These are phyloP conservation scores for Calonectria pauciramosa DNA, from an alignment of 2,329 filamentous ascomycete species.

Conservation along the genomic window DNA sequence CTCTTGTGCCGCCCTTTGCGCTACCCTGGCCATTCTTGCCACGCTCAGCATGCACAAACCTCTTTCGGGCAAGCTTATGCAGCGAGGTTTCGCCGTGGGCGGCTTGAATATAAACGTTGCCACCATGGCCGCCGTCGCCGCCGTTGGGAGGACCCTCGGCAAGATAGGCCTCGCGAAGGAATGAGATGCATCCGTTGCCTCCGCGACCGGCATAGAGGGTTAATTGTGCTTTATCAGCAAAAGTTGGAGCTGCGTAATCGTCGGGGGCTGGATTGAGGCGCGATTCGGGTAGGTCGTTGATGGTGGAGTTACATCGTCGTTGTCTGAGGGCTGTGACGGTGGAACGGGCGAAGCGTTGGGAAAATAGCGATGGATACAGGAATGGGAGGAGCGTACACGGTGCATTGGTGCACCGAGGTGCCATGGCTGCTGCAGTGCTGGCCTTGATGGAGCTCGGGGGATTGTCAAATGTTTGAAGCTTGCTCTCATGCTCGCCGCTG, in stretches of 20 bases:
- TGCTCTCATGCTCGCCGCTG: not conserved
- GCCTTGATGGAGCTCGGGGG: not conserved
- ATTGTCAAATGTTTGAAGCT: not conserved
- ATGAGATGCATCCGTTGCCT: conserved; percentile 94
- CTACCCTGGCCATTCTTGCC: conserved; percentile 86
- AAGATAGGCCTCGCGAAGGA: conserved; percentile 91
- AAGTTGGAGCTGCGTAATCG: conserved; percentile 86
- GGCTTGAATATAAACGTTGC: conserved; percentile 94
- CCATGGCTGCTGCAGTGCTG: conserved; percentile 38
- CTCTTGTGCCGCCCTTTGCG: conserved; percentile 80
- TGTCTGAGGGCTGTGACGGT: conserved; percentile 27
- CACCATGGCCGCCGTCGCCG: conserved; percentile 92
- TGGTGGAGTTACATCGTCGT: conserved; percentile 45
- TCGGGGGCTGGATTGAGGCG: conserved; percentile 86
- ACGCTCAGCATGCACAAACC: conserved; percentile 79
- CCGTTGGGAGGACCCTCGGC: conserved; percentile 93
- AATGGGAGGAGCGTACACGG: conserved; percentile 53
- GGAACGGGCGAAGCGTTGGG: conserved; percentile 29
- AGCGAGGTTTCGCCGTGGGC: conserved; percentile 91
- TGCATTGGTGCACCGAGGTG: conserved; percentile 42
- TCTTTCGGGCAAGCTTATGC: conserved; percentile 87
- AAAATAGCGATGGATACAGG: conserved; percentile 64
- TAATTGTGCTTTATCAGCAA: conserved; percentile 87
- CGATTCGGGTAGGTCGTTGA: conserved; percentile 59
- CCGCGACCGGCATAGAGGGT: conserved; percentile 84